phyloP scores from a whole-genome alignment of 73 alveolate genomes.

The Urostyla sp. region DNA sequence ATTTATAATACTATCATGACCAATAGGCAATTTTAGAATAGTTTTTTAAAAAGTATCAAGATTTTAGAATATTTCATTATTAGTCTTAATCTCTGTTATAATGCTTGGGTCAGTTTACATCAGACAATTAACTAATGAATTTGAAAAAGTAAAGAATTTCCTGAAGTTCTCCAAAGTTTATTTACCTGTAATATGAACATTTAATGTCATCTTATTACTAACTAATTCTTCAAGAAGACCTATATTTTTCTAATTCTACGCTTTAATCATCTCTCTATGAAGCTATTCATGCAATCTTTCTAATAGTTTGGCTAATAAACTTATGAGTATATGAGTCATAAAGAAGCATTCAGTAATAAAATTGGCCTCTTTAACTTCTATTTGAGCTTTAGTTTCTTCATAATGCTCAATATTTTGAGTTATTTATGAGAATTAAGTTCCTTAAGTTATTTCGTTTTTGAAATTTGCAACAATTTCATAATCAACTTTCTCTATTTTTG shows the following conservation, averaged over 20 bases:
- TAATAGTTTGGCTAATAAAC: constrained; percentile 3
- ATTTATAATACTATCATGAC: not conserved
- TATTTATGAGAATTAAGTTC: not conserved
- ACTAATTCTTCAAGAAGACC: not conserved
- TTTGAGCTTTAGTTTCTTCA: not conserved
- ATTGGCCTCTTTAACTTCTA: constrained; percentile 22
- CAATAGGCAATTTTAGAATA: not conserved
- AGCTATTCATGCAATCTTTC: constrained; percentile 30
- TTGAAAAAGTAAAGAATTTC: constrained; percentile 33
- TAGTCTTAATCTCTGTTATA: not conserved
- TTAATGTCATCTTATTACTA: constrained; percentile 20
- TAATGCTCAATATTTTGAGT: not conserved
- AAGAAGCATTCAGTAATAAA: constrained; percentile 50
- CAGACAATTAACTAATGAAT: constrained; percentile 3
- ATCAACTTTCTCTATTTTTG: constrained; percentile 32
- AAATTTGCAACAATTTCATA: not conserved
- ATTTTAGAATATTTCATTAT: not conserved
- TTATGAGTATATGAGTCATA: constrained; percentile 14
- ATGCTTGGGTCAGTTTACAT: not conserved
- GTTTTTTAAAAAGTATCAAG: not conserved
- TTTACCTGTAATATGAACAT: constrained; percentile 37
- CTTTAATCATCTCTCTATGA: not conserved
- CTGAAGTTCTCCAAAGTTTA: constrained; percentile 1
- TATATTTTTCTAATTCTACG: constrained; percentile 7
- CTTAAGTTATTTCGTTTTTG: not conserved